Evolutionary conservation across 2,329 filamentous ascomycete genomes (phyloP).

Genomic region (Pyrenochaeta sp.): DNA sequence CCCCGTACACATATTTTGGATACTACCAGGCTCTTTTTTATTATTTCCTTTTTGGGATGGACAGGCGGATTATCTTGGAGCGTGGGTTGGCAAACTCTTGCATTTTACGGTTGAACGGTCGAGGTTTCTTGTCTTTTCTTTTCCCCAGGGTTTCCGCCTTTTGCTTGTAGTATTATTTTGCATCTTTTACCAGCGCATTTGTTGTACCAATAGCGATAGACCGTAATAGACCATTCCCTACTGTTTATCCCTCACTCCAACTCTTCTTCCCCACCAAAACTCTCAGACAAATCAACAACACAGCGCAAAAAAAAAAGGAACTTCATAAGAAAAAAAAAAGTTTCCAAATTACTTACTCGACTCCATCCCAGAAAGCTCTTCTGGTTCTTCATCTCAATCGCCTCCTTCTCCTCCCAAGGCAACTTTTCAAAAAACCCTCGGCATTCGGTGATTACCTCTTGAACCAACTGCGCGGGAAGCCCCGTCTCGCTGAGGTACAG

Average conservation of each 20-base stretch:
- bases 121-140: not conserved
- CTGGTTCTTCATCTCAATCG: conserved; percentile 61
- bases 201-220: conserved; percentile 1
- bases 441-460: conserved; percentile 72
- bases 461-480: conserved; percentile 67
- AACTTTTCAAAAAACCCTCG: conserved; percentile 77
- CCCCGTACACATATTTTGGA: not conserved
- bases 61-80: not conserved
- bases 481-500: conserved; percentile 81
- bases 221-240: not conserved
- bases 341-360: conserved; percentile 51
- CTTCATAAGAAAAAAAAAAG: conserved; percentile 6
- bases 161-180: not conserved
- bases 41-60: not conserved
- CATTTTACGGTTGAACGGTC: not conserved
- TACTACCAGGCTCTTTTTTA: not conserved
- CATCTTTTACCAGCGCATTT: conserved; percentile 2
- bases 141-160: not conserved
- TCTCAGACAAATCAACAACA: too few relatives aligned
- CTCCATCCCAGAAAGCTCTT: conserved; percentile 59
- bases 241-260: not conserved
- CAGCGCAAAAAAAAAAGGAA: not conserved
- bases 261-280: not conserved
- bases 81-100: not conserved
- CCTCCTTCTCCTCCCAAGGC: conserved; percentile 76